Conservation (phyloP, 495 filamentous ascomycete genomes). For the Penicillium maclennaniae region DNA sequence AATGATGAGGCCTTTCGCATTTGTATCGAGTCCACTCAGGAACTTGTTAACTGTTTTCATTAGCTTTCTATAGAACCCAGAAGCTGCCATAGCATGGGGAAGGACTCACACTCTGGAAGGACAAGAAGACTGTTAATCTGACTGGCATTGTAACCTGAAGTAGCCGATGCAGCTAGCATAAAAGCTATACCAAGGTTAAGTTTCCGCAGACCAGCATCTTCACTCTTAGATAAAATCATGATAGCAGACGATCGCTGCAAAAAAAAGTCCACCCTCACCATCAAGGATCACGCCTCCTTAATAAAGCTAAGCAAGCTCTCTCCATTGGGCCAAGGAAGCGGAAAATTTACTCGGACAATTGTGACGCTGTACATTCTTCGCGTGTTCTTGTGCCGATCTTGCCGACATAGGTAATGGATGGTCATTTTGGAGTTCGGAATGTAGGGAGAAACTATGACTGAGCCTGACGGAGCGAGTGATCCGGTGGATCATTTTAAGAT, state of each 20-base stretch:
- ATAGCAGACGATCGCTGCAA: not conserved
- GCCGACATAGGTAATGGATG: conserved; percentile 12
- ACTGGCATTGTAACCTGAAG: conserved; percentile 26
- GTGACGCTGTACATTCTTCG: conserved; percentile 16
- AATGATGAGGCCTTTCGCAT: conserved; percentile 21
- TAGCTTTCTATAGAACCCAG: not conserved
- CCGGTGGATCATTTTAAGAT: not conserved
- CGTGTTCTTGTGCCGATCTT: conserved; percentile 9
- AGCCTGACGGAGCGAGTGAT: conserved; percentile 2
- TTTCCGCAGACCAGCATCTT: conserved; percentile 18
- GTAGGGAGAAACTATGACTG: conserved; percentile 14
- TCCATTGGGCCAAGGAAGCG: conserved; percentile 1
- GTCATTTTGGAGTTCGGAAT: conserved; percentile 13
- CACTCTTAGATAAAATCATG: conserved; percentile 12
- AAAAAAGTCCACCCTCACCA: not conserved
- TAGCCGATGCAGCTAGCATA: conserved; percentile 27
- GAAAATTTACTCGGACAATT: conserved; percentile 15
- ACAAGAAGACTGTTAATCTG: conserved; percentile 29
- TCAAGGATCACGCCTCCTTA: not conserved
- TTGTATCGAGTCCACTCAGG: conserved; percentile 16
- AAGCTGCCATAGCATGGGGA: not conserved
- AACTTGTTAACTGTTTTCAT: conserved; percentile 16
- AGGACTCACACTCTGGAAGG: conserved; percentile 24
- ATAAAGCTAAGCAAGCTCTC: not conserved
- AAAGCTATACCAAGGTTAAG: conserved; percentile 26